Base-by-base conservation (phyloP, 306 rosid genomes). In the Benincasa hispida region DNA sequence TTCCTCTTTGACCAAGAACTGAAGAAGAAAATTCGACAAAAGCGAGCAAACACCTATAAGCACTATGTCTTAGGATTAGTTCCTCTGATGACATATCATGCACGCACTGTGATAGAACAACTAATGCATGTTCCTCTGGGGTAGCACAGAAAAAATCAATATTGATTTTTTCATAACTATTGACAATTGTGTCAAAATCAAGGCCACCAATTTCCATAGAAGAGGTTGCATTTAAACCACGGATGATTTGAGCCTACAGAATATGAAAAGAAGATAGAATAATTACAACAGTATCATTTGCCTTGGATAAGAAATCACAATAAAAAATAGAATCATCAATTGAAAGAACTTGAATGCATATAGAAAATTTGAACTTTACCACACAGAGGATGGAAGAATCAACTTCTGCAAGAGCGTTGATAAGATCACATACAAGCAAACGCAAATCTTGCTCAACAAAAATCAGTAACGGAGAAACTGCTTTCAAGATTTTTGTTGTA, bases 21-120 rank as follows among this genome's bases (percentile, higher is more conserved):
- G 78, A 69, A 37, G 94, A 83, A 82, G 90, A 86, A 81, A 94
- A 91, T 50, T 89, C 91, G 82, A 91, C 87, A 87, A 94, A 91
- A 25, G 90, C 84, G n/a, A 87, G 76, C 87, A 94, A 80, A 32
- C 91, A 81, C 48, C 82, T 65, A 74, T 79, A 86, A 66, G 98
- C 97, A 51, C 91, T 82, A 55, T 77, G 84, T 83, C 90, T 77
- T 79, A 88, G 84, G 73, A 87, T 90, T 65, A 87, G 82, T 78
- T 94, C 98, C 75, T 76, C 87, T 60, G 96, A 90, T 48, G 94
- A 84, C 96, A 94, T 87, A 86, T 94, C 94, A 81, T 81, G 88
- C 81, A 94, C 97, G 81, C 88, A 94, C 78, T 94, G 98, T 22
- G 98, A 90, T 82, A 94, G 80, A 83, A 94, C 77, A 80, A 94